Percentiles rank a stretch among this genome's conserved stretches.
phyloP scores from a whole-genome alignment of 148 eudicot genomes.

The Fallopia convolvulus region DNA sequence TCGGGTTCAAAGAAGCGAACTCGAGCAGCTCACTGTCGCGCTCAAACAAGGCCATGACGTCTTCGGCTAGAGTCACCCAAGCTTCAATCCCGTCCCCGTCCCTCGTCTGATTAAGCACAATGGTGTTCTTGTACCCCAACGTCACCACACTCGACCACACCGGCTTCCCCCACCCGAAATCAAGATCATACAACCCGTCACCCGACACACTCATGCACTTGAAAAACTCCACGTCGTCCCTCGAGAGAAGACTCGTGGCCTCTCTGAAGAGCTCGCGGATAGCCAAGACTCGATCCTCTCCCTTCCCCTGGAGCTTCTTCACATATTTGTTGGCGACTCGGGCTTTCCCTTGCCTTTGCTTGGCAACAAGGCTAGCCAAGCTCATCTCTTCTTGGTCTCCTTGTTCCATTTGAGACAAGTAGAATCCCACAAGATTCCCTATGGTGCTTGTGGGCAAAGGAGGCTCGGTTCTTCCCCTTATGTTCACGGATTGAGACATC shows the following conservation, averaged over 20 bases:
- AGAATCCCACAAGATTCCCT: conserved; percentile 18
- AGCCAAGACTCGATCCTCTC: not conserved
- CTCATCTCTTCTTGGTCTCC: not conserved
- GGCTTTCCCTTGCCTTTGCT: not conserved
- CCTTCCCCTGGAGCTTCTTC: conserved; percentile 6
- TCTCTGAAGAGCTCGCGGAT: not conserved
- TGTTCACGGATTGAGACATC: conserved; percentile 34
- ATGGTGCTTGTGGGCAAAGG: conserved; percentile 23
- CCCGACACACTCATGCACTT: conserved; percentile 11
- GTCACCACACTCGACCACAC: conserved; percentile 23
- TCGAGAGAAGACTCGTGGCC: not conserved
- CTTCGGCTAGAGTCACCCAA: conserved; percentile 26
- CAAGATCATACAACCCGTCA: conserved; percentile 24
- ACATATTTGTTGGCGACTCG: not conserved
- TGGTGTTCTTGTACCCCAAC: conserved; percentile 18
- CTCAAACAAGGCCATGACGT: not conserved
- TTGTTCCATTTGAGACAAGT: not conserved
- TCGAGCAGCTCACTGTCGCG: conserved; percentile 1
- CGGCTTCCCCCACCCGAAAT: conserved; percentile 60
- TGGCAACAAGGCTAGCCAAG: not conserved
- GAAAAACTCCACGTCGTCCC: conserved; percentile 1
- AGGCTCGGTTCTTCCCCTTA: conserved; percentile 25
- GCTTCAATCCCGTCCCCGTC: conserved; percentile 37
- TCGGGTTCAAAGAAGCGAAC: conserved; percentile 4
- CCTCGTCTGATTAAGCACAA: conserved; percentile 23